Conservation (phyloP, 371 early-diverging fungal genomes). For the Coemansia sp. region DNA sequence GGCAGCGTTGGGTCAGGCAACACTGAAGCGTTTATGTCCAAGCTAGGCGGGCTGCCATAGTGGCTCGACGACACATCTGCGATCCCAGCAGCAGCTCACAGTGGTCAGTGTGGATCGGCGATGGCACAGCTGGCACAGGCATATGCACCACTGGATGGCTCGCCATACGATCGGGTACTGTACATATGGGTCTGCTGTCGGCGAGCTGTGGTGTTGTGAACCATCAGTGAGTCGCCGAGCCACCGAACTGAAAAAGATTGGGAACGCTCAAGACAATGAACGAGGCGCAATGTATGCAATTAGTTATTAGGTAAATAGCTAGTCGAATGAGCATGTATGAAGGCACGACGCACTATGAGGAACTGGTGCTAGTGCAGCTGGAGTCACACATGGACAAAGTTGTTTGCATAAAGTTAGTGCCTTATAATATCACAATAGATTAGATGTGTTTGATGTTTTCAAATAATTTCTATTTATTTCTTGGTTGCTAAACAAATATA, state of each 20-base stretch:
- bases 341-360: constrained; percentile 61
- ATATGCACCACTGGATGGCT: constrained; percentile 71
- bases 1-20: constrained; percentile 57
- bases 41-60: constrained; percentile 73
- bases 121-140: constrained; percentile 73
- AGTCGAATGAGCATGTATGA: constrained; percentile 16
- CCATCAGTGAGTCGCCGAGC: no score
- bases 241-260: no score
- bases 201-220: constrained; percentile 23
- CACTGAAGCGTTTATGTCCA: constrained; percentile 64
- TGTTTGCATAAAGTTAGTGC: background rate
- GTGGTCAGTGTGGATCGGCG: constrained; percentile 54
- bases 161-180: constrained; percentile 71
- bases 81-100: constrained; percentile 33
- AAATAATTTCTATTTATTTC: background rate
- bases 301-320: no score
- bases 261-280: no score
- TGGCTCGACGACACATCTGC: constrained; percentile 46
- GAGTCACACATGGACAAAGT: constrained; percentile 53
- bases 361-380: constrained; percentile 67
- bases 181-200: constrained; percentile 81
- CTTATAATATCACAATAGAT: no score
- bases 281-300: no score
- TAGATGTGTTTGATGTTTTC: background rate
- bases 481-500: background rate